phyloP scores from a whole-genome alignment of 345 rosid species.

The Eucalyptus erythrocorys region DNA sequence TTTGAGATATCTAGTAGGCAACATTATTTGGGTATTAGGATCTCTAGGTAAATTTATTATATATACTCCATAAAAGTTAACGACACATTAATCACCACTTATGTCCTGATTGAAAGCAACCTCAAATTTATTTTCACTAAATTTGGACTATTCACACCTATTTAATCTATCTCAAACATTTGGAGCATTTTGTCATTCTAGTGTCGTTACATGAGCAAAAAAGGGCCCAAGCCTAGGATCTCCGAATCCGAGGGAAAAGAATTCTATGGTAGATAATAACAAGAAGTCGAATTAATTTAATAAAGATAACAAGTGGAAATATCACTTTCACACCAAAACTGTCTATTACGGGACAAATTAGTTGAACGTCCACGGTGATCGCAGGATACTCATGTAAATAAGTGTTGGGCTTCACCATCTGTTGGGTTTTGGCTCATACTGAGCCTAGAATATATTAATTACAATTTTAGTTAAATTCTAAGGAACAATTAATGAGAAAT shows the following conservation, averaged over 20 bases:
- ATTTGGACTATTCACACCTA: background rate
- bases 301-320: background rate
- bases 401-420: too few relatives aligned
- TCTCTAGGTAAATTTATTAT: background rate
- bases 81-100: background rate
- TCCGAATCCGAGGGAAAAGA: background rate
- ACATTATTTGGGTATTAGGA: background rate
- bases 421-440: too few relatives aligned
- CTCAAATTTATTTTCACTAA: background rate
- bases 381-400: too few relatives aligned
- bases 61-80: too few relatives aligned
- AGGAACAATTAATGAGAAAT: too few relatives aligned
- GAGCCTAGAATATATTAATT: too few relatives aligned
- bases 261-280: background rate
- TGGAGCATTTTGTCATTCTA: background rate
- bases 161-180: background rate
- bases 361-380: background rate
- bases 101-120: background rate
- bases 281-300: background rate
- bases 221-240: background rate
- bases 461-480: too few relatives aligned
- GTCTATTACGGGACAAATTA: background rate
- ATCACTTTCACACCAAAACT: too few relatives aligned
- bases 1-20: background rate
- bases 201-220: background rate